Conservation (phyloP, 78 protist species). For the Planoprotostelium fungivorum region DNA sequence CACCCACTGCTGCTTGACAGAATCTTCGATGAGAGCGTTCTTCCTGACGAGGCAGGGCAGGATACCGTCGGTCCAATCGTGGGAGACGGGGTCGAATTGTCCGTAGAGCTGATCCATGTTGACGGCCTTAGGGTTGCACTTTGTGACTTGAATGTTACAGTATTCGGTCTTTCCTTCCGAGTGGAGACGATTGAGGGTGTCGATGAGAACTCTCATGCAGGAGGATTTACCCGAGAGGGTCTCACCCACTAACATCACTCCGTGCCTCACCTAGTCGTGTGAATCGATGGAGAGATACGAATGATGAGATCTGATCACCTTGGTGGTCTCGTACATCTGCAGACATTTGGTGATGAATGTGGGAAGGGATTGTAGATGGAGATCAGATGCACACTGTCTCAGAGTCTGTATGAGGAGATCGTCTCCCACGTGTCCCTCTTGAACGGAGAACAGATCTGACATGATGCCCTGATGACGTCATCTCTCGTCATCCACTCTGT, state of each 20-base stretch:
- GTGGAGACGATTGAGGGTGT: constrained; percentile 65
- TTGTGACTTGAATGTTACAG: constrained; percentile 12
- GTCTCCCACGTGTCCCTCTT: constrained; percentile 36
- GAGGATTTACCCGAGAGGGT: constrained; percentile 89
- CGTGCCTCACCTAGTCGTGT: constrained; percentile 73
- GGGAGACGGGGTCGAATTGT: constrained; percentile 86
- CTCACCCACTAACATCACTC: constrained; percentile 96
- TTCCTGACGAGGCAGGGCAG: constrained; percentile 85
- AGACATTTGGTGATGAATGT: constrained; percentile 83
- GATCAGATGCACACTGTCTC: neutral
- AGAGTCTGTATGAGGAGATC: constrained; percentile 11
- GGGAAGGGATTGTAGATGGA: constrained; percentile 21
- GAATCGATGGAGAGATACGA: neutral
- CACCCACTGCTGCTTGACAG: constrained; percentile 87
- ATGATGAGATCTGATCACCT: neutral
- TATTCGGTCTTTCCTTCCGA: constrained; percentile 9
- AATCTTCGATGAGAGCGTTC: constrained; percentile 66
- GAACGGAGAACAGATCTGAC: constrained; percentile 88
- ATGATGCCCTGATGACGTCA: constrained; percentile 40
- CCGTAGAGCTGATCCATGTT: constrained; percentile 93
- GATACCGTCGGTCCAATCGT: constrained; percentile 99
- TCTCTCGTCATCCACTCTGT: neutral
- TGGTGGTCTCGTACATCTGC: constrained; percentile 83
- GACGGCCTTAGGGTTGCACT: constrained; percentile 96
- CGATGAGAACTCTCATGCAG: constrained; percentile 78